These are phyloP conservation scores for Penicillium sp. DNA, from an alignment of 2,329 filamentous ascomycete species.

Conservation along the genomic window DNA sequence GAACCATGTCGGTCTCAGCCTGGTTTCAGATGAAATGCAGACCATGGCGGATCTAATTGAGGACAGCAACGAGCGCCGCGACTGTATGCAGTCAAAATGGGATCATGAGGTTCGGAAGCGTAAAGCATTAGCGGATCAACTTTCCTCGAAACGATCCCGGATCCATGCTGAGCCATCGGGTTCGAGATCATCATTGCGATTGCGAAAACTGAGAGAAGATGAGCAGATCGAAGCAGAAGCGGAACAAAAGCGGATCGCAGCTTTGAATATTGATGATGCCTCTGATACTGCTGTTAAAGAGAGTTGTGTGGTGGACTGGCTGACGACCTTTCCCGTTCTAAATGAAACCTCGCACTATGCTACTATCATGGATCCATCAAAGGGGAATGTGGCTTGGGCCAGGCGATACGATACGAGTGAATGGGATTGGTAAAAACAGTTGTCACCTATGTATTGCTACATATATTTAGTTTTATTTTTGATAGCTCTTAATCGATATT, in stretches of 20 bases:
- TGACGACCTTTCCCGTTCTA: slow-evolving; percentile 53
- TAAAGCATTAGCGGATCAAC: slow-evolving; percentile 7
- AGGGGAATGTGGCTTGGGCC: slow-evolving; percentile 52
- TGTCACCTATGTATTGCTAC: neutral
- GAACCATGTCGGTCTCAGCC: slow-evolving; percentile 18
- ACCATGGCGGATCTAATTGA: slow-evolving; percentile 30
- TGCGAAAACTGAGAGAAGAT: slow-evolving; percentile 8
- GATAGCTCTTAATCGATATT: neutral
- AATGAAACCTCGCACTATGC: slow-evolving; percentile 62
- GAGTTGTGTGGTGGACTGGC: slow-evolving; percentile 48
- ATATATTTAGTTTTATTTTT: neutral
- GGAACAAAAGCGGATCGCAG: neutral
- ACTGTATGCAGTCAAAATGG: slow-evolving; percentile 44
- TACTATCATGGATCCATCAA: slow-evolving; percentile 57
- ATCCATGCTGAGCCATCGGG: neutral
- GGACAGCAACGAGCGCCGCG: slow-evolving; percentile 36
- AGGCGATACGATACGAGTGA: slow-evolving; percentile 22
- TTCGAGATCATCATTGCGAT: slow-evolving; percentile 15
- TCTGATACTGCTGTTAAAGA: slow-evolving; percentile 28
- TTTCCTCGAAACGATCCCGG: neutral
- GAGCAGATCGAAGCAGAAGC: slow-evolving; percentile 3
- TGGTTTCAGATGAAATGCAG: slow-evolving; percentile 15
- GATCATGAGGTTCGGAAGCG: slow-evolving; percentile 25
- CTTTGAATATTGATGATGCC: slow-evolving; percentile 4
- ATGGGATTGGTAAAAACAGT: neutral